Evolutionary conservation across 2,329 filamentous ascomycete genomes (phyloP).

Genomic region (Neobulgaria alba): DNA sequence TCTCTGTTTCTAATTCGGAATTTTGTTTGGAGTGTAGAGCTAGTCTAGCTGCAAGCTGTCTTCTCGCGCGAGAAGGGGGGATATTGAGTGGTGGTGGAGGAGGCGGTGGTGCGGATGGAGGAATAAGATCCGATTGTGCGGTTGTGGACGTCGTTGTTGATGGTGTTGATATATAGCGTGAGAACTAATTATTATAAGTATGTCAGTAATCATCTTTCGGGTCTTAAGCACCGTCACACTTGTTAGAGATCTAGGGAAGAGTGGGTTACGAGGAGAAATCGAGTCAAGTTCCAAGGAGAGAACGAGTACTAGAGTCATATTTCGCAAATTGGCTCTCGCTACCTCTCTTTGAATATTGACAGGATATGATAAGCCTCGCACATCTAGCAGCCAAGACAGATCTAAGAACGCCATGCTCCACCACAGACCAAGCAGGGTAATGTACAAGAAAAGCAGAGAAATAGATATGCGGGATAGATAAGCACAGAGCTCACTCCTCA

Average conservation of each 20-base stretch:
- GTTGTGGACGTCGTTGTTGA: slow-evolving; percentile 25
- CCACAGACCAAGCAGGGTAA: slow-evolving; percentile 14
- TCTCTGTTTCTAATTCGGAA: slow-evolving; percentile 15
- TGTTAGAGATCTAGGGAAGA: neutral
- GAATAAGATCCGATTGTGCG: slow-evolving; percentile 35
- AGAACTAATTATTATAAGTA: slow-evolving; percentile 22
- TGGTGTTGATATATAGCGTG: slow-evolving; percentile 29
- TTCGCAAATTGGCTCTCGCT: slow-evolving; percentile 19
- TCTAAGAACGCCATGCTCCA: slow-evolving; percentile 9
- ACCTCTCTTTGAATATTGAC: slow-evolving; percentile 15
- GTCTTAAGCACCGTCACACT: slow-evolving; percentile 4
- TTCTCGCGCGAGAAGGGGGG: slow-evolving; percentile 74
- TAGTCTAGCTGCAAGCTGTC: slow-evolving; percentile 83
- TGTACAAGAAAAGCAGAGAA: slow-evolving; percentile 26
- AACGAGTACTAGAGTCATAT: slow-evolving; percentile 16
- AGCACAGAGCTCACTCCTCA: slow-evolving; percentile 29
- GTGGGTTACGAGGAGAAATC: slow-evolving; percentile 5
- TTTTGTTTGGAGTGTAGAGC: slow-evolving; percentile 62
- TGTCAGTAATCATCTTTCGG: slow-evolving; percentile 16
- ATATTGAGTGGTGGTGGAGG: slow-evolving; percentile 78
- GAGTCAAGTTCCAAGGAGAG: slow-evolving; percentile 10
- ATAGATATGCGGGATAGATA: no score
- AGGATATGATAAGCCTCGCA: no score
- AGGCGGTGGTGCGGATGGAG: slow-evolving; percentile 51
- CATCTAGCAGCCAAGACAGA: slow-evolving; percentile 11